These are phyloP conservation scores for Phalaenopsis aphrodite DNA, from an alignment of 106 monocot genomes.

Conservation along the genomic window DNA sequence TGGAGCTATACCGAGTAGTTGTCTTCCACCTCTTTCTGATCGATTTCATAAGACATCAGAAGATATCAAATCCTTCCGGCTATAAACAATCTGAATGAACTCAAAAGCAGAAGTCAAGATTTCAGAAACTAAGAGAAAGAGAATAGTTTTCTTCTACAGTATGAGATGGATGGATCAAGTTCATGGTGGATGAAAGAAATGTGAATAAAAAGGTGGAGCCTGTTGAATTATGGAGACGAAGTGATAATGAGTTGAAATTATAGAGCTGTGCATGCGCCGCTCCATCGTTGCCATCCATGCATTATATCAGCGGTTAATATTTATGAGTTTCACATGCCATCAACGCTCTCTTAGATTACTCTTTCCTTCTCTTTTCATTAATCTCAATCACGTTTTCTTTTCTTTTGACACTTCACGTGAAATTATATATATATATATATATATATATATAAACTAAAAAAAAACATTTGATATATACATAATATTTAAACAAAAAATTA, in stretches of 20 bases:
- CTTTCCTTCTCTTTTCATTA: no score
- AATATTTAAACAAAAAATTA: no score
- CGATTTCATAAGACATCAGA: neutral
- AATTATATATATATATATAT: no score
- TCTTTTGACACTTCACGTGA: no score
- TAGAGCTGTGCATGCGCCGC: neutral
- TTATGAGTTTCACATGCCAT: constrained; percentile 53
- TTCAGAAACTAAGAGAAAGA: neutral
- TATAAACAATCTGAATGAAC: no score
- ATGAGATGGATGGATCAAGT: no score
- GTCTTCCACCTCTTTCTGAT: constrained; percentile 23
- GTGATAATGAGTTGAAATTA: neutral
- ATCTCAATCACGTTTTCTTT: no score
- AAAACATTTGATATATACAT: no score
- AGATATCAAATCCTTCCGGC: no score
- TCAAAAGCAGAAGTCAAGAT: neutral
- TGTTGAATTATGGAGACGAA: neutral
- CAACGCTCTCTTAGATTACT: neutral
- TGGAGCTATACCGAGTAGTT: constrained; percentile 12
- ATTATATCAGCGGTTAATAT: constrained; percentile 13
- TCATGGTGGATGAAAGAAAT: neutral
- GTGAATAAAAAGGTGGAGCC: neutral
- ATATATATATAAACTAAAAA: no score
- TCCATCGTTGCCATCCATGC: neutral
- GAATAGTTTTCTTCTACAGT: neutral